These are phyloP conservation scores for Fomitopsis serialis DNA, from an alignment of 768 basidiomycete species.

Conservation along the genomic window DNA sequence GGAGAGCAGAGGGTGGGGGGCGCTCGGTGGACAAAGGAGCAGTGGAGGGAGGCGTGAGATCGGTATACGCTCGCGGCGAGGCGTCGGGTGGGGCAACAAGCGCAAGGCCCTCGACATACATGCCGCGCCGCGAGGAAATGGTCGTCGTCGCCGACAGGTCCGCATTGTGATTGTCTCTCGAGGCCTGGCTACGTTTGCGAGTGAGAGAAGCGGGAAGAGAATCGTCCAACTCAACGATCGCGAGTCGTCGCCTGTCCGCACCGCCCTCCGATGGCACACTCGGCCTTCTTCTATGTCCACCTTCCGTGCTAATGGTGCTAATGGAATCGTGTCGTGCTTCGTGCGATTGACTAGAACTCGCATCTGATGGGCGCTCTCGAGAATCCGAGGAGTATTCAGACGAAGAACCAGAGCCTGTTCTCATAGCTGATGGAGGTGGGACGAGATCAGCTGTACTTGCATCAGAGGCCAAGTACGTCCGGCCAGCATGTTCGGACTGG, in stretches of 20 bases:
- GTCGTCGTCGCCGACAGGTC: constrained; percentile 9
- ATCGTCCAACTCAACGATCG: constrained; percentile 58
- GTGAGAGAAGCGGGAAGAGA: constrained; percentile 20
- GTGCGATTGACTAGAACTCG: no score
- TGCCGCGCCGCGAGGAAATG: constrained; percentile 18
- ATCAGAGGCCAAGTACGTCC: constrained; percentile 20
- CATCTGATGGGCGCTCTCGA: neutral
- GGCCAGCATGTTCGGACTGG: constrained; percentile 45
- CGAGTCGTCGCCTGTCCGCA: constrained; percentile 59
- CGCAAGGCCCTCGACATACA: constrained; percentile 42
- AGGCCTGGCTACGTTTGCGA: constrained; percentile 17
- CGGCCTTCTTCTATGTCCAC: constrained; percentile 33
- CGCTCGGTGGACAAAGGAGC: constrained; percentile 29
- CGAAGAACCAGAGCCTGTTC: constrained; percentile 43
- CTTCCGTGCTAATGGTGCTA: constrained; percentile 12
- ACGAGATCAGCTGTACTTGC: constrained; percentile 8
- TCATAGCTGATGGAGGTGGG: constrained; percentile 4
- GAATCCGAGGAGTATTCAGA: constrained; percentile 30
- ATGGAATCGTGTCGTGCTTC: neutral
- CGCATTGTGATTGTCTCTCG: neutral
- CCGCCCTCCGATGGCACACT: constrained; percentile 54
- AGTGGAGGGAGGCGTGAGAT: constrained; percentile 46
- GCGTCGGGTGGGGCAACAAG: constrained; percentile 73
- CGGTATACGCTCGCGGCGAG: constrained; percentile 45
- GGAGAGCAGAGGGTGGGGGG: neutral